A percentile compares a stretch with the other conserved stretches of the same genome.
Evolutionary conservation across 2,329 filamentous ascomycete genomes (phyloP).

Genomic region (Neopestalotiopsis sp.): DNA sequence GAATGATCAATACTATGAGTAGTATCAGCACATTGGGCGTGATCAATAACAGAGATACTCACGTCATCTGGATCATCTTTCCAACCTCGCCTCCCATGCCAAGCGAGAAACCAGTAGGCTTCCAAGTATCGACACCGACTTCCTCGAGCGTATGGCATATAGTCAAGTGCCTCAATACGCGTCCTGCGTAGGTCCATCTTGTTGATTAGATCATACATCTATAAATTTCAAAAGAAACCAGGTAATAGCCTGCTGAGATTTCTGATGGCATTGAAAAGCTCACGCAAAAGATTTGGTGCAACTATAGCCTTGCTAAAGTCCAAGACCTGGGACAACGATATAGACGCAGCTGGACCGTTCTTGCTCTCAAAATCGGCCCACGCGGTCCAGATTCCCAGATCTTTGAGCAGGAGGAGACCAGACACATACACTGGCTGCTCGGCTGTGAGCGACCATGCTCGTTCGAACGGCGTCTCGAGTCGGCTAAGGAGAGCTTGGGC

Average conservation of each 20-base stretch:
- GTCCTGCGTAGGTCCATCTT: not conserved
- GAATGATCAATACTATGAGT: slow-evolving; percentile 17
- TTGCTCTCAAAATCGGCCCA: slow-evolving; percentile 31
- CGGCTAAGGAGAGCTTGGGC: not conserved
- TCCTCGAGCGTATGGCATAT: slow-evolving; percentile 25
- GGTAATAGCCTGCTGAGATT: not conserved
- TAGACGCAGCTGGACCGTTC: not conserved
- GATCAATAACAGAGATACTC: too few species aligned
- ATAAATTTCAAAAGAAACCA: not conserved
- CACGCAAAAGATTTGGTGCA: not conserved
- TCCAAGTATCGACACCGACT: slow-evolving; percentile 30
- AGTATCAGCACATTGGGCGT: not conserved
- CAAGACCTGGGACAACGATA: not conserved
- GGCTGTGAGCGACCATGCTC: not conserved
- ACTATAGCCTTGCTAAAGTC: not conserved
- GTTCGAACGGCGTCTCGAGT: not conserved
- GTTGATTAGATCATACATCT: not conserved
- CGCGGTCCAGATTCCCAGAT: not conserved
- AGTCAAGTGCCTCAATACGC: not conserved
- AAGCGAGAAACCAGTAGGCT: slow-evolving; percentile 31
- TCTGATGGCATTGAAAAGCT: not conserved
- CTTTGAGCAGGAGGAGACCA: not conserved
- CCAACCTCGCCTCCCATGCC: slow-evolving; percentile 30
- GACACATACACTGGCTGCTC: not conserved
- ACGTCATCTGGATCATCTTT: slow-evolving; percentile 27